phyloP scores from a whole-genome alignment of 2,329 filamentous ascomycete genomes.

The Westerdykella sp. region DNA sequence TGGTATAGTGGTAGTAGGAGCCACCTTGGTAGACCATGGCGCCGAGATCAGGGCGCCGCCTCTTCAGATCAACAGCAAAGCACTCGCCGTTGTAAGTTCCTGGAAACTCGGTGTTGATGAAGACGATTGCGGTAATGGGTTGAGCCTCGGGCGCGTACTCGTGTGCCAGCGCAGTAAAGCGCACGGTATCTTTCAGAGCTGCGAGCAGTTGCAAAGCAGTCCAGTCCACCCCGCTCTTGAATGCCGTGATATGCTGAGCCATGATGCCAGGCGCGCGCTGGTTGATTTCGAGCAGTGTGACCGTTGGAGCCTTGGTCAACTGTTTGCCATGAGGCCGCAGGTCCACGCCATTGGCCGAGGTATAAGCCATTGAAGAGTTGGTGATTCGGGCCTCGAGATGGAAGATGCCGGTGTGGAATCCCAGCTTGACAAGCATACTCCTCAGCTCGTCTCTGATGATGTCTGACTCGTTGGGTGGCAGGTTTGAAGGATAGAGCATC shows the following conservation, averaged over 20 bases:
- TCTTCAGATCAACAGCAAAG: too few species aligned
- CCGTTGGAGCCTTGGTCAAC: conserved; percentile 8
- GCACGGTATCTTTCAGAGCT: too few species aligned
- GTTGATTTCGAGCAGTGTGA: neutral
- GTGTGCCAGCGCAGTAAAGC: too few species aligned
- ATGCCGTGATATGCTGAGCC: neutral
- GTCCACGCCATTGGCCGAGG: conserved; percentile 7
- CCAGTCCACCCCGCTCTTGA: neutral
- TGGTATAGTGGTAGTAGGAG: too few species aligned
- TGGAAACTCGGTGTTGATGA: too few species aligned
- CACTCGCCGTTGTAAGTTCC: too few species aligned
- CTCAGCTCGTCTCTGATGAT: conserved; percentile 1
- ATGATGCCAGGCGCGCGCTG: neutral
- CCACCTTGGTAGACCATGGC: too few species aligned
- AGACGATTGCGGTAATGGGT: too few species aligned
- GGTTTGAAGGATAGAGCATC: conserved; percentile 2
- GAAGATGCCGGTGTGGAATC: conserved; percentile 4
- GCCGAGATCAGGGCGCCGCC: too few species aligned
- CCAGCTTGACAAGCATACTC: neutral
- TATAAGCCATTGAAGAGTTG: conserved; percentile 3
- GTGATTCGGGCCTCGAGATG: conserved; percentile 5
- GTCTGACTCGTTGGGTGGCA: conserved; percentile 1
- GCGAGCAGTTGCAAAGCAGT: too few species aligned
- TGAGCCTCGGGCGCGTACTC: too few species aligned
- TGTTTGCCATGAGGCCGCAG: neutral